Base-by-base conservation (phyloP, 345 rosid genomes). In the Gynandropsis gynandra region DNA sequence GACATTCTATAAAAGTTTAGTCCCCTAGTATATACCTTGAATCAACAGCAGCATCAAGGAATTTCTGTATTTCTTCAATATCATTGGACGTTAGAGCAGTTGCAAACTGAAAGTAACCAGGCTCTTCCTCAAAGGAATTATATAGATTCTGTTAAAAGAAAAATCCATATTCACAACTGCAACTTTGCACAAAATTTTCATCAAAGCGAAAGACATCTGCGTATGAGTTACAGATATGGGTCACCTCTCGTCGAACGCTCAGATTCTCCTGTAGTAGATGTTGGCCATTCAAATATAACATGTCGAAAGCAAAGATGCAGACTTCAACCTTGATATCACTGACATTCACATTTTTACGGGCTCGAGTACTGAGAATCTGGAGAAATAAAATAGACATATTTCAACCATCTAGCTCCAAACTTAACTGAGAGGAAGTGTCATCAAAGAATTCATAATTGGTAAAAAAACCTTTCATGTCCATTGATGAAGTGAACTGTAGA, bases 301-400 rank as follows among this genome's bases (percentile, higher is more conserved):
- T 64, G 68, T 92, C 98, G 69, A 87, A 92, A 39, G 97, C 95
- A 69, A 69, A 92, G 65, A 87, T 71, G 79, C 98, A 87, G 39
- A 92, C 95, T 47, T 82, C 77, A 72, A 92, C 80, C 74, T 87
- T 92, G 73, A 92, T 87, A 59, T 92, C 97, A 67, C 71, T 73
- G 47, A 74, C 64, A 43, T 54, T 80, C 58, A 82, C 98, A 75
- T 87, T 85, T 71, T 92, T 92, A 52, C 90, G 84, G 47, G 95
- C 82, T 52, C 95, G 81, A 1, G 89, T 87, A 67, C 74, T 79
- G 44, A 87, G 90, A 37, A 74, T 48, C 98, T 92, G 83, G 37
- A 29, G 54, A 2, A 62, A 35, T 57, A 51, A 37, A 17, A 4
- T 16, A 16, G 8, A 35, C 44, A 35, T 35, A 45, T 45, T 14